phyloP scores from a whole-genome alignment of 371 early-diverging fungal genomes.

The Apophysomyces ossiformis region DNA sequence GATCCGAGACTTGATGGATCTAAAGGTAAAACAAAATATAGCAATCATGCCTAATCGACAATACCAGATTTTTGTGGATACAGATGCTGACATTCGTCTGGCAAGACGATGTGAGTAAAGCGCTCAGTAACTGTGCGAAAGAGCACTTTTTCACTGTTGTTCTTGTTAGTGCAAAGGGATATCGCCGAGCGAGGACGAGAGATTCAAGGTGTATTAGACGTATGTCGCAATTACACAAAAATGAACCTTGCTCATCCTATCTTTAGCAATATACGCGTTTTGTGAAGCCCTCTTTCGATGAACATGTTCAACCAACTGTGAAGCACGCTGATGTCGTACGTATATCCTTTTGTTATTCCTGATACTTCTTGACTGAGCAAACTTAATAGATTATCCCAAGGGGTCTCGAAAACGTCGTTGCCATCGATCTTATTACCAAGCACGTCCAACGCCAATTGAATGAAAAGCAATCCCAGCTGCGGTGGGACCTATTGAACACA shows the following conservation, averaged over 20 bases:
- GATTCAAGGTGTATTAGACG: conserved; percentile 76
- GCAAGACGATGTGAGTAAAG: conserved; percentile 74
- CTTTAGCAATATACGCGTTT: conserved; percentile 82
- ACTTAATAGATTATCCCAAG: conserved; percentile 79
- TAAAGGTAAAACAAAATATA: conserved; percentile 63
- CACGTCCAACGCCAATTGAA: conserved; percentile 84
- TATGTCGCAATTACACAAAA: conserved; percentile 24
- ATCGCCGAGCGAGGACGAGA: conserved; percentile 89
- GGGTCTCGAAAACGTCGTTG: conserved; percentile 88
- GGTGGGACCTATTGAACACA: conserved; percentile 65
- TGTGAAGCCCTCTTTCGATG: conserved; percentile 93
- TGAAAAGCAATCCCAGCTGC: conserved; percentile 69
- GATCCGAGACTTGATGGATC: conserved; percentile 85
- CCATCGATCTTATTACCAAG: conserved; percentile 90
- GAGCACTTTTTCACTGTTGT: not conserved
- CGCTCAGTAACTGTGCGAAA: not conserved
- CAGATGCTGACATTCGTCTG: conserved; percentile 90
- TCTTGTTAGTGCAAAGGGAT: conserved; percentile 77
- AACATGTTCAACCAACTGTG: conserved; percentile 87
- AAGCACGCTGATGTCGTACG: conserved; percentile 84
- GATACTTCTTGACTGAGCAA: not conserved
- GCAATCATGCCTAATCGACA: not conserved
- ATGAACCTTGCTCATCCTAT: not conserved
- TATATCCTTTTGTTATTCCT: not conserved
- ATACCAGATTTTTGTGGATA: conserved; percentile 88